phyloP scores from a whole-genome alignment of 2,329 filamentous ascomycete species.

The Emmonsia crescens region DNA sequence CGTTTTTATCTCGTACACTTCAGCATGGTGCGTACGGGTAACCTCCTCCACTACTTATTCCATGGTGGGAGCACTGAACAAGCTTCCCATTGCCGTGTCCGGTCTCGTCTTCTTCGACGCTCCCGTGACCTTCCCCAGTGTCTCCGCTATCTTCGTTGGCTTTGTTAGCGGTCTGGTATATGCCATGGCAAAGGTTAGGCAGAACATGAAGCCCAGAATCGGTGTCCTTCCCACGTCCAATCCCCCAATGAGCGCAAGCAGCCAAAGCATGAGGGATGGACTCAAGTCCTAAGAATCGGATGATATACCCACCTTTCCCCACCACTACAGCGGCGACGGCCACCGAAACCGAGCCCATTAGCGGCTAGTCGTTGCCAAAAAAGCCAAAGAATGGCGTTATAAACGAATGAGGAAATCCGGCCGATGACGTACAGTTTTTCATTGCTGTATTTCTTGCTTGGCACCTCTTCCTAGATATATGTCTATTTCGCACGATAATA shows the following conservation, averaged over 20 bases:
- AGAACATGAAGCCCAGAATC: constrained; percentile 56
- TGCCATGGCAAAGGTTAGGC: constrained; percentile 72
- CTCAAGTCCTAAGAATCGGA: constrained; percentile 50
- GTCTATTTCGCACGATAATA: not conserved
- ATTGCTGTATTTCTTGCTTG: not conserved
- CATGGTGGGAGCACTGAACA: constrained; percentile 97
- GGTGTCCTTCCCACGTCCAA: constrained; percentile 56
- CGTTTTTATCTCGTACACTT: constrained; percentile 99
- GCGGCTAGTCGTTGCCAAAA: not conserved
- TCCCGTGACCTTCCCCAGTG: constrained; percentile 81
- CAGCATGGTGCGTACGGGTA: constrained; percentile 95
- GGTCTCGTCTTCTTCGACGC: constrained; percentile 93
- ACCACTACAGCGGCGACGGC: too few species aligned
- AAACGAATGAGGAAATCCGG: not conserved
- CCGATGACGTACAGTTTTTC: not conserved
- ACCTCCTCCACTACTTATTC: constrained; percentile 97
- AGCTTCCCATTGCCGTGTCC: constrained; percentile 86
- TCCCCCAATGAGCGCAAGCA: constrained; percentile 75
- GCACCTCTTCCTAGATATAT: not conserved
- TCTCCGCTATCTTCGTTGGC: constrained; percentile 81
- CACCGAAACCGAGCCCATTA: not conserved
- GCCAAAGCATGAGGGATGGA: constrained; percentile 79
- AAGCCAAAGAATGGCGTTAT: not conserved
- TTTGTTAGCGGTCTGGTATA: constrained; percentile 92
- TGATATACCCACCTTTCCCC: not conserved